These are phyloP conservation scores for Cladosporium velox DNA, from an alignment of 2,329 filamentous ascomycete genomes.

Conservation along the genomic window DNA sequence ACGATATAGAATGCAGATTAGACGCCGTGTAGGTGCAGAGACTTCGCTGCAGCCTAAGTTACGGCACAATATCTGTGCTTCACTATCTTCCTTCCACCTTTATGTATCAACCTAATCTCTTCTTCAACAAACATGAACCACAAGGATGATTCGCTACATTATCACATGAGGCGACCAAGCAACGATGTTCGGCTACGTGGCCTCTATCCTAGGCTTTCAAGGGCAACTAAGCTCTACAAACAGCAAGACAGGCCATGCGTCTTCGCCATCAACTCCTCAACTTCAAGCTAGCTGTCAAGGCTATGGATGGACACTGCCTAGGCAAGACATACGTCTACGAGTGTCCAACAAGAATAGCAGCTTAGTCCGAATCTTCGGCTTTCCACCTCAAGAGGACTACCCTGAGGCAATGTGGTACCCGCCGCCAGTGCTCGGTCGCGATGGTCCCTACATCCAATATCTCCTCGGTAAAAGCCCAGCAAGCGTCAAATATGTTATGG, in stretches of 20 bases:
- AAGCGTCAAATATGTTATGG: conserved; percentile 4
- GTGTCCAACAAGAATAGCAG: background rate
- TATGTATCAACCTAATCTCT: too few relatives aligned
- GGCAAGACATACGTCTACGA: background rate
- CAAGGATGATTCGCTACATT: background rate
- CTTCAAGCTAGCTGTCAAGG: background rate
- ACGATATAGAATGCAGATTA: background rate
- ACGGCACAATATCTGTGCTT: background rate
- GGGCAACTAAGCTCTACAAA: background rate
- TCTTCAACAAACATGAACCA: too few relatives aligned
- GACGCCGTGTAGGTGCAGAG: background rate
- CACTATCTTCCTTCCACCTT: background rate
- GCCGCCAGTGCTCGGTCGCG: background rate
- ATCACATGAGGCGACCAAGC: background rate
- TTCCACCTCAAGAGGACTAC: background rate
- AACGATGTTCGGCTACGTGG: background rate
- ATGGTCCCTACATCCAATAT: background rate
- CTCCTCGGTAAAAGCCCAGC: background rate
- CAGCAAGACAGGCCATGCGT: background rate
- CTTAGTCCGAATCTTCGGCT: background rate
- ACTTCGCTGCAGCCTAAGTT: background rate
- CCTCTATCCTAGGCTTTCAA: background rate
- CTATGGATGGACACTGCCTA: background rate
- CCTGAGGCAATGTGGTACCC: background rate
- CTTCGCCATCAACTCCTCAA: background rate